Conservation (phyloP, 75 land plant genomes). For the Pinus taeda region DNA sequence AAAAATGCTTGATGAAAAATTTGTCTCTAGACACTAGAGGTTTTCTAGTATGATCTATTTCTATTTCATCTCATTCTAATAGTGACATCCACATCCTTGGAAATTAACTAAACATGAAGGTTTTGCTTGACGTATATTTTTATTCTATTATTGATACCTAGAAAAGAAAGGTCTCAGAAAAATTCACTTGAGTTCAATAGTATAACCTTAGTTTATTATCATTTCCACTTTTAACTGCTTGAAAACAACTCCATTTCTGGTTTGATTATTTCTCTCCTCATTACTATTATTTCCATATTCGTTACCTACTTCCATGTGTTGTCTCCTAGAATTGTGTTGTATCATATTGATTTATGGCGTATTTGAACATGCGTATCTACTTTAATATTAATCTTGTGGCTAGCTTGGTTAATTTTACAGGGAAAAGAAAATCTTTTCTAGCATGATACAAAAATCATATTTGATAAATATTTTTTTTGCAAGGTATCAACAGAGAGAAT, state of each 20-base stretch:
- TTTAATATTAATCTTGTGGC: background rate
- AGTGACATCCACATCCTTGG: background rate
- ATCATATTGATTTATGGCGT: background rate
- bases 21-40: background rate
- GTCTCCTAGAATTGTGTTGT: background rate
- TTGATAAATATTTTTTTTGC: constrained; percentile 92
- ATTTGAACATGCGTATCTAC: background rate
- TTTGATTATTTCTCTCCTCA: no score
- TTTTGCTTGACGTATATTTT: background rate
- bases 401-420: constrained; percentile 30
- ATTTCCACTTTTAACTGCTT: background rate
- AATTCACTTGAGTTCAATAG: background rate
- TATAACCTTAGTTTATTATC: background rate
- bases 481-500: constrained; percentile 84
- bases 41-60: background rate
- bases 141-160: background rate
- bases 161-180: background rate
- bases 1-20: background rate
- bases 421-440: constrained; percentile 78
- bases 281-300: no score
- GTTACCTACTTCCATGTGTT: background rate
- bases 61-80: background rate
- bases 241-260: no score
- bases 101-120: background rate
- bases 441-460: constrained; percentile 86